Conservation (phyloP, 257 asterid genomes). For the Solanum medicagineum region DNA sequence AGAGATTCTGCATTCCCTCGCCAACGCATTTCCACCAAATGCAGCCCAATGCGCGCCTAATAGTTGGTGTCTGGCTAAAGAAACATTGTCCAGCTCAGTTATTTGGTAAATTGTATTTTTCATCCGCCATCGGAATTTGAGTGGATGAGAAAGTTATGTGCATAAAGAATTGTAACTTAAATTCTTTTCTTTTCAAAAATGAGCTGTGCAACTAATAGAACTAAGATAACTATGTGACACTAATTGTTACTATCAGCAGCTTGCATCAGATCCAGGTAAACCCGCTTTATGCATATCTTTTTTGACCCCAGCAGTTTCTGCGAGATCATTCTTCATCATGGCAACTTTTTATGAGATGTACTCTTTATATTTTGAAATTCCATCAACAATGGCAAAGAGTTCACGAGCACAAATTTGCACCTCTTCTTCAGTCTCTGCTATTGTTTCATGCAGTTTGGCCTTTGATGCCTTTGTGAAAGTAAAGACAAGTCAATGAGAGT, state of each 20-base stretch:
- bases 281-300: conserved; percentile 38
- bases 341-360: conserved; percentile 31
- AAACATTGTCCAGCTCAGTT: background rate
- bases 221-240: background rate
- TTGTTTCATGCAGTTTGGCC: conserved; percentile 43
- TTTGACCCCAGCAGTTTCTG: conserved; percentile 37
- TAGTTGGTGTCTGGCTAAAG: background rate
- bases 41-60: background rate
- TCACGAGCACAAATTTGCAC: conserved; percentile 46
- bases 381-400: conserved; percentile 46
- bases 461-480: conserved; percentile 36
- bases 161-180: background rate
- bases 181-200: background rate
- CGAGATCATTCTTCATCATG: conserved; percentile 40
- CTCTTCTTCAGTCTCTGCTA: conserved; percentile 29
- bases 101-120: background rate
- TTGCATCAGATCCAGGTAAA: background rate
- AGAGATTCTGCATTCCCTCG: background rate
- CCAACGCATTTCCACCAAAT: background rate
- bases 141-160: background rate
- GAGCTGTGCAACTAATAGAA: background rate
- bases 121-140: background rate
- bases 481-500: background rate
- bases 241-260: background rate
- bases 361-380: conserved; percentile 50